A percentile compares a stretch with the other conserved stretches of the same genome.
Conservation (phyloP, 1,284 basidiomycete species). For the Mrakiaceae sp. region DNA sequence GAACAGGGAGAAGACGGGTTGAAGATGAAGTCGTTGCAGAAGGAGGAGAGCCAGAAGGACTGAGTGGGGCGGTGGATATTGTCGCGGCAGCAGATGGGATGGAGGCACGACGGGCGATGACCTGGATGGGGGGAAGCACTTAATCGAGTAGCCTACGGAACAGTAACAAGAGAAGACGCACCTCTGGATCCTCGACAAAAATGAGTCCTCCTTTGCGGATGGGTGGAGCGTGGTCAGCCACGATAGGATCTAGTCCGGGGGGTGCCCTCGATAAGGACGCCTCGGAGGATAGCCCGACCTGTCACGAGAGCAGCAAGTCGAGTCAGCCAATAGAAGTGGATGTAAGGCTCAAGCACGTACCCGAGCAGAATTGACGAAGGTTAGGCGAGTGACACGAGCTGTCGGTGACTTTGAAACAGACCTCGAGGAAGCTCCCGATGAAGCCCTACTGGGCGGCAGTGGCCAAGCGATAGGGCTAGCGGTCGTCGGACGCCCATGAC, state of each 20-base stretch:
- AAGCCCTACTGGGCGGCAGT: neutral
- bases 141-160: too few species aligned
- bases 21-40: neutral
- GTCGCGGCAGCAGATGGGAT: too few species aligned
- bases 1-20: too few species aligned
- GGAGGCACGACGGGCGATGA: neutral
- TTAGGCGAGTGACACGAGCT: too few species aligned
- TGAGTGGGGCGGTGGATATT: neutral
- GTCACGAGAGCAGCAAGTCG: too few species aligned
- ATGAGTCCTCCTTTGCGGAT: neutral
- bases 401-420: too few species aligned
- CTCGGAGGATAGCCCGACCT: too few species aligned
- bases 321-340: too few species aligned
- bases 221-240: neutral
- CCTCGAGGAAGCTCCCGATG: neutral
- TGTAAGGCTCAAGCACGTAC: too few species aligned
- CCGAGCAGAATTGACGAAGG: too few species aligned
- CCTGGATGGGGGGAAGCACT: neutral
- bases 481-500: neutral
- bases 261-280: too few species aligned
- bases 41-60: neutral
- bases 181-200: neutral
- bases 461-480: neutral
- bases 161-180: neutral
- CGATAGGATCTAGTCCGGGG: neutral